Conservation (phyloP, 805 yeast genomes). For the Zygosaccharomyces siamensis region DNA sequence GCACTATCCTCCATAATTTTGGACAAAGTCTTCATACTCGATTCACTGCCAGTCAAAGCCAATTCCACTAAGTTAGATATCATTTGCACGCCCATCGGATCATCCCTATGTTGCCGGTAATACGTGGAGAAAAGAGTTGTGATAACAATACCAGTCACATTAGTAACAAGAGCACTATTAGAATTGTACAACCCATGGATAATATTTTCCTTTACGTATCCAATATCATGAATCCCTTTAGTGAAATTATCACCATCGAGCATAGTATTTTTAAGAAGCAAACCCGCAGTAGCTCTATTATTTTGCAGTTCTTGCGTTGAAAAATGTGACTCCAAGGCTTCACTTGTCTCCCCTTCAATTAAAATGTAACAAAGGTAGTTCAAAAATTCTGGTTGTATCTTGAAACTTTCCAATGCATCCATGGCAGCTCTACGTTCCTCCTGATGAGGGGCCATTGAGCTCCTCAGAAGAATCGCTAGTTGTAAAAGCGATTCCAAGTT, state of each 20-base stretch:
- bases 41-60: constrained; percentile 44
- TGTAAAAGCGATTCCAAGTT: constrained; percentile 57
- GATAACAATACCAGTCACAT: constrained; percentile 86
- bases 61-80: constrained; percentile 65
- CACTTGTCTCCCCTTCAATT: constrained; percentile 47
- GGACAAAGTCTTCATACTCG: constrained; percentile 61
- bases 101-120: constrained; percentile 35
- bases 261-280: constrained; percentile 75
- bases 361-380: constrained; percentile 73
- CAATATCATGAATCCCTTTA: constrained; percentile 33
- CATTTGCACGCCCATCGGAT: constrained; percentile 53
- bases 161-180: constrained; percentile 51
- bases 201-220: constrained; percentile 43
- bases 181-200: constrained; percentile 37
- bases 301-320: constrained; percentile 23
- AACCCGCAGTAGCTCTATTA: constrained; percentile 79
- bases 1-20: constrained; percentile 90
- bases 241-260: constrained; percentile 38
- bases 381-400: constrained; percentile 67
- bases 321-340: constrained; percentile 35
- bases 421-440: constrained; percentile 61
- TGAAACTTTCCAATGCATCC: constrained; percentile 65
- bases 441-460: constrained; percentile 61
- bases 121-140: constrained; percentile 67
- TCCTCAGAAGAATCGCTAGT: constrained; percentile 58